Base-by-base conservation (phyloP, 1,284 basidiomycete species). In the Leccinum cinnamomeum region DNA sequence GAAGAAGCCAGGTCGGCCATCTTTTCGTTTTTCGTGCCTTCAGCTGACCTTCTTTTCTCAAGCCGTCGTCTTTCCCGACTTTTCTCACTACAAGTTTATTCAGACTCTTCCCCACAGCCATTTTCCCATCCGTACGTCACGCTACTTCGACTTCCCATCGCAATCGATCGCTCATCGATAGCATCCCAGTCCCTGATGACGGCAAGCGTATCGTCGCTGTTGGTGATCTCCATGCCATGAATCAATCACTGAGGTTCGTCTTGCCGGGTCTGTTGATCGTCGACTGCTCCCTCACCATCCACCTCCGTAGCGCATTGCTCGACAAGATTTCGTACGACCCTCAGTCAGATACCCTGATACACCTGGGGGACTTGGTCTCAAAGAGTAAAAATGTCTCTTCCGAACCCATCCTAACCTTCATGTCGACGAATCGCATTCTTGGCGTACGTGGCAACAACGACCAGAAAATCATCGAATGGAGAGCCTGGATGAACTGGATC, bases 401-500 rank as follows among this genome's bases (percentile, higher is more conserved):
- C 0, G 76, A 89, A 60, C 79, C 84, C 16, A 82, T 91, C 18
- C 75, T 96, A 11, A 75, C 80, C 14, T 92, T 84, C 75, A 82
- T 95, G 80, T 76, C 86, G 2, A 70, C 76, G 10, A 74, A 88
- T 69, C 82, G 86, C 60, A 78, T 89, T 35, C 81, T 80, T 30
- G 93, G 92, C 16, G 92, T 96, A 5, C 85, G 95, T 48, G 95
- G 95, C 0, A 97, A 97, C 72, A 92, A 97, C 70, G 95, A 97
- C 77, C 92, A 97, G 70, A 83, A 84, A 65, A 85, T 95, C 56
- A 82, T 96, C 46, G 90, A 94, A 75, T 96, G 94, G 94, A 82
- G 88, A 41, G 79, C 82, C 2, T 97, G 94, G 93, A 83, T 92
- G 62, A 81, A 84, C 33, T 92, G 90, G 89, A 81, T 85, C 5